These are phyloP conservation scores for Cyathus striatus DNA, from an alignment of 768 basidiomycete species.

Conservation along the genomic window DNA sequence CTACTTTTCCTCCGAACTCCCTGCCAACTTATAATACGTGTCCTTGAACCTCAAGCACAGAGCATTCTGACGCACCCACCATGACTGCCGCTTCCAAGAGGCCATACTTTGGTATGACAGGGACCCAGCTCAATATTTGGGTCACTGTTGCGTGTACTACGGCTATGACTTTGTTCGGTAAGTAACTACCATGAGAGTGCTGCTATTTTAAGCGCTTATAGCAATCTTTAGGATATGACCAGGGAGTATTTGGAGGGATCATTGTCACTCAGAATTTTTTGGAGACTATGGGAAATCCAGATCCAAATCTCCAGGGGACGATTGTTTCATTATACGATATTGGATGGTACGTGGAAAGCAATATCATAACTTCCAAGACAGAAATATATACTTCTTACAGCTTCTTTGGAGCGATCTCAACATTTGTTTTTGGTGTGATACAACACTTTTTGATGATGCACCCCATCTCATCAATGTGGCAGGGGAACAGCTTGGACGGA, in stretches of 20 bases:
- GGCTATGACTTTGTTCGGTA: conserved; percentile 48
- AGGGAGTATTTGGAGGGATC: conserved; percentile 49
- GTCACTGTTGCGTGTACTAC: conserved; percentile 46
- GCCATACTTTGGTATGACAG: conserved; percentile 41
- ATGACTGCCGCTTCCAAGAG: conserved; percentile 6
- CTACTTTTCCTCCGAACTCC: conserved; percentile 1
- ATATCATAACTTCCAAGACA: neutral
- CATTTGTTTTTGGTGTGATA: conserved; percentile 31
- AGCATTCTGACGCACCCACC: neutral
- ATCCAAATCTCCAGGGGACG: conserved; percentile 38
- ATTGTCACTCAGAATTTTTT: conserved; percentile 43
- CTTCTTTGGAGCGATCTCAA: conserved; percentile 40
- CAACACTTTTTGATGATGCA: neutral
- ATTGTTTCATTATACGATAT: conserved; percentile 50
- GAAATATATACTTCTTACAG: conserved; percentile 12
- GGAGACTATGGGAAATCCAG: conserved; percentile 41
- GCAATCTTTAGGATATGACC: conserved; percentile 37
- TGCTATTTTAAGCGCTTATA: neutral
- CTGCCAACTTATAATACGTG: neutral
- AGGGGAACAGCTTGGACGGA: conserved; percentile 39
- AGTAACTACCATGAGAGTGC: conserved; percentile 5
- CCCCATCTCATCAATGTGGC: neutral
- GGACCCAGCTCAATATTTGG: conserved; percentile 38
- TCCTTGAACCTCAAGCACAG: neutral
- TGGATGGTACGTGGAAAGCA: conserved; percentile 31